These are phyloP conservation scores for Kwoniella sp. DNA, from an alignment of 768 basidiomycete species.

Conservation along the genomic window DNA sequence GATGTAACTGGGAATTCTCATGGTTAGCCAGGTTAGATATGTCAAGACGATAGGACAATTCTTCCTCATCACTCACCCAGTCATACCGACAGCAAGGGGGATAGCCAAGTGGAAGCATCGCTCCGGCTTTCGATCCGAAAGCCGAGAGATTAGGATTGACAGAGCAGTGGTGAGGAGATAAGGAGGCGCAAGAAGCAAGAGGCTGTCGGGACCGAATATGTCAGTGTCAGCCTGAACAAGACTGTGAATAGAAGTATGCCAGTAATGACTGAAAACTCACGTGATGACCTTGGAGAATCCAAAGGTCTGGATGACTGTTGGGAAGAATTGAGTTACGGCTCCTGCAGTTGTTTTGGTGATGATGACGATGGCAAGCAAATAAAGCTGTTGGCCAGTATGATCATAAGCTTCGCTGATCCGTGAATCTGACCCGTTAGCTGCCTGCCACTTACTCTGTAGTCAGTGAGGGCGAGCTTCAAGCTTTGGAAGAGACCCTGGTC, in stretches of 20 bases:
- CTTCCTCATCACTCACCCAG: constrained; percentile 29
- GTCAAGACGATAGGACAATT: not conserved
- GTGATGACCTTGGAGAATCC: constrained; percentile 30
- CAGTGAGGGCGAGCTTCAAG: constrained; percentile 32
- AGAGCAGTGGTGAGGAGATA: constrained; percentile 43
- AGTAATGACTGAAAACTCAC: constrained; percentile 12
- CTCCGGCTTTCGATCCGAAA: constrained; percentile 36
- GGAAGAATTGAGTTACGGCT: constrained; percentile 45
- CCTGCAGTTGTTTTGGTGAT: constrained; percentile 48
- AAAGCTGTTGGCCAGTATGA: constrained; percentile 20
- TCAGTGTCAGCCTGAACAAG: not conserved
- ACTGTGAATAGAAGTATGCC: no score
- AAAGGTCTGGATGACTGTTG: constrained; percentile 43
- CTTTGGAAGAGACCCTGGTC: constrained; percentile 20
- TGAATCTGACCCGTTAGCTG: no score
- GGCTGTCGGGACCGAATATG: no score
- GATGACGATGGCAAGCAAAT: constrained; percentile 41
- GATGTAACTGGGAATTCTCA: constrained; percentile 9
- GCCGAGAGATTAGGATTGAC: constrained; percentile 30
- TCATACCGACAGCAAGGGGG: constrained; percentile 33
- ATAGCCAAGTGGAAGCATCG: constrained; percentile 37
- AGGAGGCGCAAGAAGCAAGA: constrained; percentile 45
- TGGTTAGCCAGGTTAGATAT: constrained; percentile 2
- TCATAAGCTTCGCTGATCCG: no score
- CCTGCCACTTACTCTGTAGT: constrained; percentile 23